A percentile compares a stretch with the other conserved stretches of the same genome.
Conservation (phyloP, 192 early-diverging fungal genomes). For the Dissophora ornata region DNA sequence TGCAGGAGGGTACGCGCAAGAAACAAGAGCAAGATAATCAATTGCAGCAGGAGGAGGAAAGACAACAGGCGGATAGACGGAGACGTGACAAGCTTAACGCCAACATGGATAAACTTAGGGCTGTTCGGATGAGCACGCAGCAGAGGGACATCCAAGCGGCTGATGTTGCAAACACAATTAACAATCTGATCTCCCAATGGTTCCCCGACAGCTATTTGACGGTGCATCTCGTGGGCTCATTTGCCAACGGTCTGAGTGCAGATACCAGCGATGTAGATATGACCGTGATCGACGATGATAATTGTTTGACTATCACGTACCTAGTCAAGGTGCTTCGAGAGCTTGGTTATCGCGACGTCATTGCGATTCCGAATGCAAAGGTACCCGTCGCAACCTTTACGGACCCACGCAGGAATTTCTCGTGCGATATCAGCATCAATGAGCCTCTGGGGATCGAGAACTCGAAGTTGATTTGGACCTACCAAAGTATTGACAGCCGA, state of each 20-base stretch:
- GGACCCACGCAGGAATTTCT: neutral
- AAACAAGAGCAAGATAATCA: neutral
- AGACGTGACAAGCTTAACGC: neutral
- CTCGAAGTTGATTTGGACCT: slow-evolving; percentile 15
- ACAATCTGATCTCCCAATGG: neutral
- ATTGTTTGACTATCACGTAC: neutral
- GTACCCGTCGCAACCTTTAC: slow-evolving; percentile 6
- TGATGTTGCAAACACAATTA: neutral
- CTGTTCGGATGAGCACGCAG: neutral
- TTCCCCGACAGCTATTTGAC: neutral
- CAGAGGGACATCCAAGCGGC: neutral
- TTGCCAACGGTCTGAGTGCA: slow-evolving; percentile 1
- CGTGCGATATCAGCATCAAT: slow-evolving; percentile 3
- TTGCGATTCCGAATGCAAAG: neutral
- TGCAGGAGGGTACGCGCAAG: neutral
- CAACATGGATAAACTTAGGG: neutral
- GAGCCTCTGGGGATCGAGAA: neutral
- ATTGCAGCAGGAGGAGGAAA: neutral
- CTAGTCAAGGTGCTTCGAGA: neutral
- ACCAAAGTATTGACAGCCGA: slow-evolving; percentile 4
- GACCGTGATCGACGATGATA: neutral
- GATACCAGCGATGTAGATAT: slow-evolving; percentile 9
- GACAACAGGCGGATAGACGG: neutral
- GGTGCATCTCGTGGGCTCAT: slow-evolving; percentile 7
- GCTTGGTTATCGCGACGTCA: neutral